phyloP scores from a whole-genome alignment of 768 basidiomycete genomes.

The Daedaleopsis nitida region DNA sequence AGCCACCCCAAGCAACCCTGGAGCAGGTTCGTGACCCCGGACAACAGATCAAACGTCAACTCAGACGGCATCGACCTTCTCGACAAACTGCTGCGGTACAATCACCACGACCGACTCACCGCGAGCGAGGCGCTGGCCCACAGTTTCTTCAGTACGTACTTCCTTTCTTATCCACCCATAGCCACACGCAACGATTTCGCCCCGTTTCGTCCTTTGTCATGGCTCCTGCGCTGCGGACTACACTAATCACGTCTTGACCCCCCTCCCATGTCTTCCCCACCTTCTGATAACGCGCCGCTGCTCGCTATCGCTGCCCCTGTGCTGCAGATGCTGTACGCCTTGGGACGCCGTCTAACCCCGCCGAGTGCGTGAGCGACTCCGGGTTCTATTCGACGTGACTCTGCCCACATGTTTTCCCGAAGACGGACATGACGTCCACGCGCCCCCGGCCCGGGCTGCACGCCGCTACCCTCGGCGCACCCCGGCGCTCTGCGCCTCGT shows the following conservation, averaged over 20 bases:
- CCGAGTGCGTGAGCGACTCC: conserved; percentile 35
- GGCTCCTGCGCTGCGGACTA: not conserved
- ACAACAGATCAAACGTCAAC: conserved; percentile 91
- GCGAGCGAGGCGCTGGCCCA: conserved; percentile 91
- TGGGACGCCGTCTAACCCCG: conserved; percentile 29
- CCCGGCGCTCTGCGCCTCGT: not conserved
- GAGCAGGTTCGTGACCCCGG: conserved; percentile 90
- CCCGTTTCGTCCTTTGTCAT: not conserved
- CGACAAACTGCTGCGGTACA: conserved; percentile 93
- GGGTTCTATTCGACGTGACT: conserved; percentile 33
- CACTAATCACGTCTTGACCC: not conserved
- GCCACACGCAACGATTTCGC: conserved; percentile 1
- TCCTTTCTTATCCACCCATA: not conserved
- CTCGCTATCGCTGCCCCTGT: not conserved
- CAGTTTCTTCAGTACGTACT: conserved; percentile 76
- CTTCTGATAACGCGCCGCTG: not conserved
- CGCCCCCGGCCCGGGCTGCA: too few relatives aligned
- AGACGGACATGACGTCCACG: not conserved
- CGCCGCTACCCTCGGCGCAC: not conserved
- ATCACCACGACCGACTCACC: conserved; percentile 94
- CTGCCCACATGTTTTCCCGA: not conserved
- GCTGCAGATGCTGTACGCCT: conserved; percentile 30
- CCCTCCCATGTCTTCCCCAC: not conserved
- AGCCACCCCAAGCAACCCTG: conserved; percentile 93
- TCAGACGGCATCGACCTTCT: conserved; percentile 95